Evolutionary conservation across 2,329 filamentous ascomycete species (phyloP), one percentile per base, ranked within the genome.

Genomic region (Diaporthe sp.): DNA sequence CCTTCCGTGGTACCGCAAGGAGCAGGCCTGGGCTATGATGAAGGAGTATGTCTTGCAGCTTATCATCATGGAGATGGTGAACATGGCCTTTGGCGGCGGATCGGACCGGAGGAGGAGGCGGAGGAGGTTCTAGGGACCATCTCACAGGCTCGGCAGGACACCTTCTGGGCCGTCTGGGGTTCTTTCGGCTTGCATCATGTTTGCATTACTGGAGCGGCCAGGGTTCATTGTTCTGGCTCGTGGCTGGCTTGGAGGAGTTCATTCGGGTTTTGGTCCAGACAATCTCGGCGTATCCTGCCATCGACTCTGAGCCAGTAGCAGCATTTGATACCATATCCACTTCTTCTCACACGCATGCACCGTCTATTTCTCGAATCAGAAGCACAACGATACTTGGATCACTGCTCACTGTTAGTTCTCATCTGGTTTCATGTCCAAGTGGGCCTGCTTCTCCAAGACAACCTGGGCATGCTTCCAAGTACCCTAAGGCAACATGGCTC

Each of bases 41-140:
- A 75, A 75, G 72, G 74, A 75, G 22, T 74, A 75, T 56, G 68
- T 74, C 3, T 25, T 75, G 8, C 68, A 58, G 32, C 61, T 75
- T 1, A 68, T 75, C 12, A 55, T 75, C n/a, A 74, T 74, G 72
- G 74, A 75, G 68, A 71, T 75, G 74, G 51, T 73, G 19, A 65
- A 75, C 17, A 55, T 61, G 30, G 74, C 74, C 0, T 75, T 75
- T 30, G 74, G 73, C 25, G 71, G 73, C 27, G 66, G 69, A n/a
- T 71, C 55, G 4, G 69, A 59, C 30, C 68, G 74, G 4, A 59
- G 68, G n/a, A 59, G 71, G n/a, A 63, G 73, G 22, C 53, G 68
- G 22, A 55, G 74, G 13, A 63, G 74, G 35, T 66, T 70, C 37
- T 73, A 47, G 53, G 25, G 8, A 50, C 13, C 22, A n/a, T 8